Conservation (phyloP, 768 basidiomycete species). For the Boletus barrowsii region DNA sequence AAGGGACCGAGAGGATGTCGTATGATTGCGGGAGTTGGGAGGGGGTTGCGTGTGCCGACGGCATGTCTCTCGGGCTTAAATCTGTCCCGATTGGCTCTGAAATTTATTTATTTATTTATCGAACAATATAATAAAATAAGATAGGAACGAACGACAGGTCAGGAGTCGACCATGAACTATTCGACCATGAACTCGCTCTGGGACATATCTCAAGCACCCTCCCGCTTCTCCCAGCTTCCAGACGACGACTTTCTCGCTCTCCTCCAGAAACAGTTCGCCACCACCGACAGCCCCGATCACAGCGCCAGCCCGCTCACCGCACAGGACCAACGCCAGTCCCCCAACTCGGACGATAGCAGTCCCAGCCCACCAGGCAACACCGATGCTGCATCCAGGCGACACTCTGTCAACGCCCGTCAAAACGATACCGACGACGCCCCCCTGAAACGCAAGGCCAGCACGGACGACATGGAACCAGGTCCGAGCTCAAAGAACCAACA, state of each 20-base stretch:
- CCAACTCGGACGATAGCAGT: conserved; percentile 73
- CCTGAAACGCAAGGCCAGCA: conserved; percentile 77
- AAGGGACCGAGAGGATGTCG: not conserved
- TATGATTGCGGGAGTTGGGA: too few species aligned
- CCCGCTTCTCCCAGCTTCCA: conserved; percentile 57
- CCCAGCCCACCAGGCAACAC: conserved; percentile 65
- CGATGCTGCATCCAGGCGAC: conserved; percentile 24
- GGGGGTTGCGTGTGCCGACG: too few species aligned
- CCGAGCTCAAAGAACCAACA: conserved; percentile 67
- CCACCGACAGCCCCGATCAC: conserved; percentile 32
- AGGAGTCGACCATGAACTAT: conserved; percentile 30
- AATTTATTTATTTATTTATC: not conserved
- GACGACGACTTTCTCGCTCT: conserved; percentile 78
- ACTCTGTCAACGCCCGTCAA: conserved; percentile 20
- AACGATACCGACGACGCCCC: conserved; percentile 45
- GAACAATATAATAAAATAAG: conserved; percentile 5
- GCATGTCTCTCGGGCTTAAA: too few species aligned
- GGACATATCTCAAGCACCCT: conserved; percentile 59
- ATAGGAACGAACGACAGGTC: not conserved
- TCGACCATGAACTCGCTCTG: conserved; percentile 53
- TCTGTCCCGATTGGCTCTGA: too few species aligned
- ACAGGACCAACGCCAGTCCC: conserved; percentile 28
- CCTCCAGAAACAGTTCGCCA: conserved; percentile 71
- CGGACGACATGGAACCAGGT: conserved; percentile 58
- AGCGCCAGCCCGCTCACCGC: not conserved